Evolutionary conservation across 352 stramenopile genomes (phyloP).

Genomic region (Pythium scleroteichum): DNA sequence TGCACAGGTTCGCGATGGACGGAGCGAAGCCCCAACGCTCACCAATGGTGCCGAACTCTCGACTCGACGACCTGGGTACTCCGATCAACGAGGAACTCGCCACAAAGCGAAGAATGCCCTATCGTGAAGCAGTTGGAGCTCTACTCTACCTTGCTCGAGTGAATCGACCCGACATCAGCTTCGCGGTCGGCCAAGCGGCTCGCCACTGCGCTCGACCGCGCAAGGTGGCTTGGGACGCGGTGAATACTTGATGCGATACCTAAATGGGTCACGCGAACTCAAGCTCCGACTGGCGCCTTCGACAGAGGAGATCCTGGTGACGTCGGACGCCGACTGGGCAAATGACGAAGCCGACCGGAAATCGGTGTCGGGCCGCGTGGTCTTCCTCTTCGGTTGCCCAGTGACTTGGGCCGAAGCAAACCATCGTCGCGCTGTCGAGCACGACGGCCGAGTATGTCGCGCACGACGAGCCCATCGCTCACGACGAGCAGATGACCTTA

Average conservation of each 20-base stretch:
- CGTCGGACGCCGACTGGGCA: slow-evolving; percentile 26
- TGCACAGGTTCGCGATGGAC: slow-evolving; percentile 11
- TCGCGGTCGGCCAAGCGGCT: slow-evolving; percentile 3
- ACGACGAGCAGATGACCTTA: no score
- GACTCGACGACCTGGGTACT: neutral
- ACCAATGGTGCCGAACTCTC: slow-evolving; percentile 11
- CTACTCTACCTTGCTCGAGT: neutral
- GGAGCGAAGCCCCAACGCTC: neutral
- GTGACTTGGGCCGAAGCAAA: slow-evolving; percentile 30
- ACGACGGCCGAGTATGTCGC: slow-evolving; percentile 19
- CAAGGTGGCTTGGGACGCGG: slow-evolving; percentile 10
- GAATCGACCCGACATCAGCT: slow-evolving; percentile 3
- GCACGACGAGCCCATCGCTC: no score
- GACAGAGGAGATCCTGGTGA: neutral
- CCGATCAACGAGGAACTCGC: neutral
- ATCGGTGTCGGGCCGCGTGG: slow-evolving; percentile 20
- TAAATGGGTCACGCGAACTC: neutral
- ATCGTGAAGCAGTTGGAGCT: slow-evolving; percentile 1
- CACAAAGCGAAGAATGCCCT: slow-evolving; percentile 2
- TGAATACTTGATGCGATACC: slow-evolving; percentile 17
- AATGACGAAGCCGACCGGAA: slow-evolving; percentile 22
- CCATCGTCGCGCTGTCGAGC: slow-evolving; percentile 25
- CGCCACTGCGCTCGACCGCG: neutral
- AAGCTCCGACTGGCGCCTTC: neutral
- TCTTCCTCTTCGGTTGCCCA: slow-evolving; percentile 20